These are phyloP conservation scores for Nadsonia fulvescens DNA, from an alignment of 805 yeast genomes.

Conservation along the genomic window DNA sequence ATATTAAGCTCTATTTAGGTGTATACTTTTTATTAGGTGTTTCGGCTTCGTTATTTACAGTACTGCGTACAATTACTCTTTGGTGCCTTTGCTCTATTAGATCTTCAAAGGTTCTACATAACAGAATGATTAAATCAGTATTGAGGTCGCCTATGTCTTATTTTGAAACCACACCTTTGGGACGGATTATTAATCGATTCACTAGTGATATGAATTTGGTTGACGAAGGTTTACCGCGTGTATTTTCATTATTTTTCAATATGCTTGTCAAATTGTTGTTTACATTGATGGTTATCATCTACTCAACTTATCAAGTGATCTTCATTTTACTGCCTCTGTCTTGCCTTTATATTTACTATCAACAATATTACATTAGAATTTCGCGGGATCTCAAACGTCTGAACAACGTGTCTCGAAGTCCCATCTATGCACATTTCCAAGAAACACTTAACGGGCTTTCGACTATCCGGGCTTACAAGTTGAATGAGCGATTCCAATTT, in stretches of 20 bases:
- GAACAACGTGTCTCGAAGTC: constrained; percentile 47
- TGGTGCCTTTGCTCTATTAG: constrained; percentile 44
- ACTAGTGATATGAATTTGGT: constrained; percentile 75
- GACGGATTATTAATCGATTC: constrained; percentile 73
- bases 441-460: constrained; percentile 61
- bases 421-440: constrained; percentile 62
- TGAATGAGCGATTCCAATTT: constrained; percentile 37
- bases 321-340: constrained; percentile 50
- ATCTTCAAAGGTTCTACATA: constrained; percentile 42
- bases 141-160: constrained; percentile 82
- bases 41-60: constrained; percentile 24
- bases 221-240: constrained; percentile 42
- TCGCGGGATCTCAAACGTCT: constrained; percentile 64
- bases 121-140: constrained; percentile 53
- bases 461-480: constrained; percentile 58
- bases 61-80: constrained; percentile 46
- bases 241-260: constrained; percentile 19
- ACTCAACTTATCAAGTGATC: constrained; percentile 73
- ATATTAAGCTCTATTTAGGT: constrained; percentile 41
- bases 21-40: constrained; percentile 48
- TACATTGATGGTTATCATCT: constrained; percentile 59
- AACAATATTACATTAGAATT: constrained; percentile 43
- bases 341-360: constrained; percentile 47
- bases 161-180: constrained; percentile 86
- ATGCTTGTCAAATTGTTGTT: constrained; percentile 24